A percentile compares a stretch with the other conserved stretches of the same genome.
Evolutionary conservation across 2,329 filamentous ascomycete genomes (phyloP).

Genomic region (Pochonia chlamydosporia): DNA sequence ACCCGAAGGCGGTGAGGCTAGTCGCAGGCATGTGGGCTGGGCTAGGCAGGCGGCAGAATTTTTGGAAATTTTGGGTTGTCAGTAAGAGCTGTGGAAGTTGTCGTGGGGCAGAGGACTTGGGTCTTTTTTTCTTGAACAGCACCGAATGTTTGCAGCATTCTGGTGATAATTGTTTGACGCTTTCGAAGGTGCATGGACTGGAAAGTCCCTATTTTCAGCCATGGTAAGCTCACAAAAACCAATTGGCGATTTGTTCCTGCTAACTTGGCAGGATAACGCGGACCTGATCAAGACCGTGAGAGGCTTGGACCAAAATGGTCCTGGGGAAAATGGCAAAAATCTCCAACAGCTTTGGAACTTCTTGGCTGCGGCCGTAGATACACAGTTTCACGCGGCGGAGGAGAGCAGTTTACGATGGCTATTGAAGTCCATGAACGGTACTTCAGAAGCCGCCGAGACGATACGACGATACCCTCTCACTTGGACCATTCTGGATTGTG

Average conservation of each 20-base stretch:
- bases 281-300: constrained; percentile 47
- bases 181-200: neutral
- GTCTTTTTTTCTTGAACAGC: neutral
- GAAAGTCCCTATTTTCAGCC: neutral
- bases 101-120: constrained; percentile 1
- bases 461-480: constrained; percentile 50
- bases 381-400: constrained; percentile 46
- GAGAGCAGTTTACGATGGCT: constrained; percentile 57
- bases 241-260: neutral
- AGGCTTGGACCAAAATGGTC: constrained; percentile 47
- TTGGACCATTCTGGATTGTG: constrained; percentile 56
- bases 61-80: constrained; percentile 33
- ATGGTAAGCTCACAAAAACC: neutral
- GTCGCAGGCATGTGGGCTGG: constrained; percentile 13
- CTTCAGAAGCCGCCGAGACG: constrained; percentile 41
- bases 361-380: constrained; percentile 35
- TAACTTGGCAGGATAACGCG: constrained; percentile 20
- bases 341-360: constrained; percentile 43
- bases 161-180: too few species aligned
- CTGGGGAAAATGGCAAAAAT: constrained; percentile 38
- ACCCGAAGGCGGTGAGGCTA: constrained; percentile 38
- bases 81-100: neutral
- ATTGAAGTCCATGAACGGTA: constrained; percentile 53
- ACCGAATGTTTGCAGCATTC: neutral
- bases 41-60: constrained; percentile 42